Evolutionary conservation across 2,329 filamentous ascomycete species (phyloP), one percentile per base, ranked within the genome.

Genomic region (Elsinoe australis): DNA sequence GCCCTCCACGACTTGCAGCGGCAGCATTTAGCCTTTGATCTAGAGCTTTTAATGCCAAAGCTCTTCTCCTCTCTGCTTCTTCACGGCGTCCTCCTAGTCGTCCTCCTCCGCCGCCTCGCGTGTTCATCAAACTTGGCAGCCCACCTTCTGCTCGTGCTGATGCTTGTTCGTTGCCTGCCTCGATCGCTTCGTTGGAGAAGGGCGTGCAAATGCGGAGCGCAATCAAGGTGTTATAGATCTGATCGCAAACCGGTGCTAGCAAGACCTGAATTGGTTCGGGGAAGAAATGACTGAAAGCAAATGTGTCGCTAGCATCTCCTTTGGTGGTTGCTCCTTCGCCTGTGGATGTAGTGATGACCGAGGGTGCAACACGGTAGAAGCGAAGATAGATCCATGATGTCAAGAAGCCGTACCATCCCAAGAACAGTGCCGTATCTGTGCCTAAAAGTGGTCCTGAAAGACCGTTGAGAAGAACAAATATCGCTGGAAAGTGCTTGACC

Each of bases 271-370:
- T 71, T 2, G 83, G 79, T 41, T 84, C 85, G 0, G 92, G 92
- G 70, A 96, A 96, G 72, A 98, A 95, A 59, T 92, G 87, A 55
- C 88, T 83, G 64, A 98, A 94, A 5, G 89, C 85, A 63, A 98
- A 98, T 0, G 89, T 95, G 67, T 98, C 92, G 65, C 86, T 94
- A 28, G 92, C 87, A 64, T 98, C 92, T 53, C 92, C 92, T 54
- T 83, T 85, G 56, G 94, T 78, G 5, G 49, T 49, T 5, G 67
- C 64, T 4, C 62, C 67, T 46, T 73, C 71, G 41, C 72, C 72
- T 5, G 74, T 78, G 0, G 57, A 58, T 2, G 73, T 70, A 1
- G 73, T 73, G 0, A 75, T 73, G 4, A 74, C 66, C 51, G 73
- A 77, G n/a, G 70, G 75, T 51, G 82, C 78, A 49, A 74, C 69